Evolutionary conservation across 129 eudicot species (phyloP), one percentile per base, ranked within the genome.

Genomic region (Flaveria bidentis): DNA sequence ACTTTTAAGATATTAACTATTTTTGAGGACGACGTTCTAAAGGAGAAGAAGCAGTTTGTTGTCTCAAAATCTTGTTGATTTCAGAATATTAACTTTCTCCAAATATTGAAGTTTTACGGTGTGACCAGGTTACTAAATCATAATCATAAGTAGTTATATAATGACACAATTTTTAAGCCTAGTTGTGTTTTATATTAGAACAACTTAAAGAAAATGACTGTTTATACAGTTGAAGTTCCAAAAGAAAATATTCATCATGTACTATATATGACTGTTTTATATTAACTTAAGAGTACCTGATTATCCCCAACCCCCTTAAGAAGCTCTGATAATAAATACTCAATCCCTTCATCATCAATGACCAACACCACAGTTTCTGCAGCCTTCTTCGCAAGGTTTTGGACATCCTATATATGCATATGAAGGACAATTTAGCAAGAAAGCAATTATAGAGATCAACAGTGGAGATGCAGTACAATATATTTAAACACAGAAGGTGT

Each of bases 301-400:
- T 75, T 91, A 76, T 94, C 97, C 36, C 92, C 96, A 78, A 82
- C 87, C 46, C 96, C 99, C 85, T 86, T 94, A 2, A 91, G 83
- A 79, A 94, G 94, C 82, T 94, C 99, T 26, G 93, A 87, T 67
- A 87, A 75, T 79, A 94, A 80, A 76, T 87, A 71, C 58, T 91
- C 99, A 17, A 87, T 73, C 52, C 99, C 99, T 75, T 94, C 99
- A 63, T 94, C 99, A 80, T 94, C 99, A 77, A 94, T 94, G 77
- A 94, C 99, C 86, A 87, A 74, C 53, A 94, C 96, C 76, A 94
- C 96, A 73, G 97, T 94, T 84, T 94, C 99, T 25, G 93, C 99
- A 80, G 99, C 93, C 86, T 89, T 94, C 85, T 84, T 94, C 30
- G 99, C 93, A 75, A 91, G 81, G 80, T 76, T 76, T 46, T 84